Conservation (phyloP, 202 grass and related monocot species). For the Setaria italica region DNA sequence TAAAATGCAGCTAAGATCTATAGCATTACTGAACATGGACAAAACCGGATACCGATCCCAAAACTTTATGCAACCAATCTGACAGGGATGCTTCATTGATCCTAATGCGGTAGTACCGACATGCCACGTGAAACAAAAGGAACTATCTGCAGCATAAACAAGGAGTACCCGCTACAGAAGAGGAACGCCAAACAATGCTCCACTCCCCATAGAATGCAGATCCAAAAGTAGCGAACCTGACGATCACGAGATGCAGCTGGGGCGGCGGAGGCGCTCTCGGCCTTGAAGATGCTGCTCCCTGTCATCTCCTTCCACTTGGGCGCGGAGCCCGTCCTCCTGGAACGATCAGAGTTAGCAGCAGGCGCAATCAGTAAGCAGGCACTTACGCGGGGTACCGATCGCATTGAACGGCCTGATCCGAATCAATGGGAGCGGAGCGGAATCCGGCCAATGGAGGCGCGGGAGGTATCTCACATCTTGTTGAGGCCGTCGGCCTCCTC, state of each 20-base stretch:
- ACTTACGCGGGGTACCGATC: not conserved
- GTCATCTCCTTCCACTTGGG: constrained; percentile 89
- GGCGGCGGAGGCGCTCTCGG: constrained; percentile 39
- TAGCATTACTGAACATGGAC: not conserved
- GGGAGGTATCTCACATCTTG: constrained; percentile 60
- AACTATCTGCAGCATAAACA: not conserved
- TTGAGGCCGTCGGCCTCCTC: constrained; percentile 73
- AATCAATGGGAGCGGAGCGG: not conserved
- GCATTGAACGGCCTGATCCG: constrained; percentile 19
- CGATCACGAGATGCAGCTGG: constrained; percentile 39
- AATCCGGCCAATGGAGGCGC: not conserved
- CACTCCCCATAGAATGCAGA: not conserved
- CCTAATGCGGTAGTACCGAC: not conserved
- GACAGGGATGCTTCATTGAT: not conserved
- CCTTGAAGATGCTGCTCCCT: constrained; percentile 76
- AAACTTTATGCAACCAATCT: not conserved
- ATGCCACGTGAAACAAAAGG: not conserved
- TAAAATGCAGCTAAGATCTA: constrained; percentile 4
- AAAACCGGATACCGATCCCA: not conserved
- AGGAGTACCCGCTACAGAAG: not conserved
- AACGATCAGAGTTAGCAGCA: constrained; percentile 9
- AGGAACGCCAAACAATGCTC: not conserved
- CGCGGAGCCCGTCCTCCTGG: constrained; percentile 76
- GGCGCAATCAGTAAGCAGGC: not conserved
- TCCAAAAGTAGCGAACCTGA: constrained; percentile 58